Conservation (phyloP, 1,284 basidiomycete species). For the Meripilus lineatus region DNA sequence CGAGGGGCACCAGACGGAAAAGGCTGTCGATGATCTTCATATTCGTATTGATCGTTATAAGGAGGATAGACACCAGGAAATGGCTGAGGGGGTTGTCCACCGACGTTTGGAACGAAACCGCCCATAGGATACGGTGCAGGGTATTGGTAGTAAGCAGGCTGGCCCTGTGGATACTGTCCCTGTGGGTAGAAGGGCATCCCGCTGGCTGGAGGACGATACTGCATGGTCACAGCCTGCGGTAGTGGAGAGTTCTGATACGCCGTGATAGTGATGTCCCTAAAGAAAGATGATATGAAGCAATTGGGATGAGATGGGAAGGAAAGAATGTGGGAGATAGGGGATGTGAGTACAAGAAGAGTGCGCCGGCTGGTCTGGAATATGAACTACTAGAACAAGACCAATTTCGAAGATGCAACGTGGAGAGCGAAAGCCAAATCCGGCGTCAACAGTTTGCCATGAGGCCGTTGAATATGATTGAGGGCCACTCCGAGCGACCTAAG, state of each 20-base stretch:
- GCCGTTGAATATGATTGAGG: conserved; percentile 1
- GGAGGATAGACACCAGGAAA: conserved; percentile 10
- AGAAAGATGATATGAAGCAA: not conserved
- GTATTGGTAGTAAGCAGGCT: conserved; percentile 14
- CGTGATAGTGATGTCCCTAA: not conserved
- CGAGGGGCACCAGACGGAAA: conserved; percentile 1
- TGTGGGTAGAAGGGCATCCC: conserved; percentile 15
- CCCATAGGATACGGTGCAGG: not conserved
- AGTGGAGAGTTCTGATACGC: not conserved
- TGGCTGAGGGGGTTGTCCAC: conserved; percentile 6
- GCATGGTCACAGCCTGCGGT: too few species aligned
- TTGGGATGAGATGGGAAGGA: not conserved
- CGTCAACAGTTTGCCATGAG: not conserved
- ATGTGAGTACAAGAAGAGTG: too few species aligned
- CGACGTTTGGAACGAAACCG: conserved; percentile 1
- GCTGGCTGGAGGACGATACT: too few species aligned
- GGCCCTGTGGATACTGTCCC: conserved; percentile 14
- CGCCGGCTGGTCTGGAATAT: too few species aligned
- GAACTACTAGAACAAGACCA: too few species aligned
- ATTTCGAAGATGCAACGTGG: conserved; percentile 4
- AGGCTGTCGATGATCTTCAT: not conserved
- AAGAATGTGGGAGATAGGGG: not conserved
- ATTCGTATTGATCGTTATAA: conserved; percentile 6
- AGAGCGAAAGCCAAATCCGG: conserved; percentile 3
- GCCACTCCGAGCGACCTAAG: too few species aligned